Conservation (phyloP, 441 rosid genomes). For the Pelargonium citronellum region DNA sequence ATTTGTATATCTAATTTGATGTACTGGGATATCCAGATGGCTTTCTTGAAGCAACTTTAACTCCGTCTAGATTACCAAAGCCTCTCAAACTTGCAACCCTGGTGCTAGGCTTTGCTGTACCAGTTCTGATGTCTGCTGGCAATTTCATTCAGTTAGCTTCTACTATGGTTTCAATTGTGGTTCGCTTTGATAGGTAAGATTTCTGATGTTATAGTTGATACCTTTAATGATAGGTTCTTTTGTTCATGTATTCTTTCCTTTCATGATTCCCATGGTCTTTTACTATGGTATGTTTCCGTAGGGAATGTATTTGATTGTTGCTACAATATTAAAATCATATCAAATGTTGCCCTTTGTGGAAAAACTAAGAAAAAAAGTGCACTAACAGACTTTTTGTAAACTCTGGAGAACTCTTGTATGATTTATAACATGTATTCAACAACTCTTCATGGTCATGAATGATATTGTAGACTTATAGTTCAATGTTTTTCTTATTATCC, state of each 20-base stretch:
- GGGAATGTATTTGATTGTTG: background rate
- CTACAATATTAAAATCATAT: background rate
- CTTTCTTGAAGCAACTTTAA: constrained; percentile 81
- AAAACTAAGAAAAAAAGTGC: background rate
- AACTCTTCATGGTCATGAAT: background rate
- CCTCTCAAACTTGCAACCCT: constrained; percentile 94
- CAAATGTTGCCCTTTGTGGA: background rate
- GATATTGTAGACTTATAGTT: background rate
- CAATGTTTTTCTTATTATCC: background rate
- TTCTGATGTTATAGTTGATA: constrained; percentile 1
- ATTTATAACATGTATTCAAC: background rate
- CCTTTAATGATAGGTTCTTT: background rate
- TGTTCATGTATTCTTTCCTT: background rate
- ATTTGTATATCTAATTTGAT: constrained; percentile 21
- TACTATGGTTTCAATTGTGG: constrained; percentile 50
- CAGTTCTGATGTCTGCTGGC: constrained; percentile 71
- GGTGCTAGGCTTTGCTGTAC: constrained; percentile 58
- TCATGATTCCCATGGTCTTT: background rate
- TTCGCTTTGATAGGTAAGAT: constrained; percentile 77
- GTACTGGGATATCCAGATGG: constrained; percentile 54
- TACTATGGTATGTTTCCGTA: background rate
- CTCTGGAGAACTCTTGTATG: background rate
- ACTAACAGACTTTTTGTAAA: background rate
- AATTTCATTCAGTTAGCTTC: constrained; percentile 49
- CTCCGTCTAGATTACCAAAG: constrained; percentile 75